Evolutionary conservation across 345 rosid species (phyloP).

Genomic region (Citrus australasica): DNA sequence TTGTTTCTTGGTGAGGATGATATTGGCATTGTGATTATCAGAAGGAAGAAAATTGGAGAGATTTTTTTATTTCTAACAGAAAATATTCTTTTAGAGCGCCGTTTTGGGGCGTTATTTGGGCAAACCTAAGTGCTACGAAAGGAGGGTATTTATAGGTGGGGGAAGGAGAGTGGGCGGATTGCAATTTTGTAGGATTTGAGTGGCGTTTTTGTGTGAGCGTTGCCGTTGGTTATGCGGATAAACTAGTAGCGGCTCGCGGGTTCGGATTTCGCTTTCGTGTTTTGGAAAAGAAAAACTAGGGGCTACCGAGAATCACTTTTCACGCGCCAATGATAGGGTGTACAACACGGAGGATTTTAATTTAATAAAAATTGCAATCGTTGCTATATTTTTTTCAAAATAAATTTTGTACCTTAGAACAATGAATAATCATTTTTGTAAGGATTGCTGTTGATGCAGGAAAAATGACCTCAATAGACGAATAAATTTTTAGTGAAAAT

Average conservation of each 20-base stretch:
- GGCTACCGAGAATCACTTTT: neutral
- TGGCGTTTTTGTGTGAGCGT: neutral
- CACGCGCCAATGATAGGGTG: neutral
- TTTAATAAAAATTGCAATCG: no score
- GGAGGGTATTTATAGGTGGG: neutral
- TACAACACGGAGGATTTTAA: neutral
- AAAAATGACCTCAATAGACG: no score
- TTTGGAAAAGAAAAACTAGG: neutral
- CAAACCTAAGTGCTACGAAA: neutral
- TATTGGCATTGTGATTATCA: neutral
- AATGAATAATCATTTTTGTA: no score
- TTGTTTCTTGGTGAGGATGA: conserved; percentile 19
- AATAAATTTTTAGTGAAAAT: no score
- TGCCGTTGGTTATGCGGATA: neutral
- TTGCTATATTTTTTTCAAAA: neutral
- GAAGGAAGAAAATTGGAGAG: no score
- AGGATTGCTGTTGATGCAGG: no score
- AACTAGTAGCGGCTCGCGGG: neutral
- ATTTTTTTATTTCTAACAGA: no score
- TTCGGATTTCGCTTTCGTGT: neutral
- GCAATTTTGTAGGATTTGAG: neutral
- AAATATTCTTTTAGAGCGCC: neutral
- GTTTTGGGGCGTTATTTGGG: neutral
- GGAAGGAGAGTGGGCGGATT: neutral
- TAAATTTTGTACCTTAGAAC: neutral